Base-by-base conservation (phyloP, 805 yeast genomes). In the Hermanozyma aechmeae region DNA sequence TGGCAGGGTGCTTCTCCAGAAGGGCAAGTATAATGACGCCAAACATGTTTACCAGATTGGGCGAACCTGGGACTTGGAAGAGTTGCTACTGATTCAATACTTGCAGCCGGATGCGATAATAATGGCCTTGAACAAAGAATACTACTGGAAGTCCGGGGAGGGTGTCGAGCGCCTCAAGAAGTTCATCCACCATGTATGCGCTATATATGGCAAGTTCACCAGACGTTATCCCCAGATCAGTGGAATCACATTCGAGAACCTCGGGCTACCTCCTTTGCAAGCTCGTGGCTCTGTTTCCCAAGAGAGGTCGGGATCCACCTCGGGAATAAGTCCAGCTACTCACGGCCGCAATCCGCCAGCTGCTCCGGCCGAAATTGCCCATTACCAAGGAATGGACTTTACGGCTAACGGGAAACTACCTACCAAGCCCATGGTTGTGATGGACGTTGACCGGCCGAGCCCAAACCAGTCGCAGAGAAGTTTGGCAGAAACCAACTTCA, bases 41-140 rank as follows among this genome's bases (percentile, higher is more conserved):
- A 81, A 82, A 41, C 78, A 81, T 1, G 52, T 76, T 1, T 74
- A 81, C 43, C 96, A 87, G 54, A 83, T 87, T 29, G 97, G 97
- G 18, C 71, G 96, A 45, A 80, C 94, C 3, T 87, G 97, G 97
- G 76, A 74, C 37, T 58, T 89, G 43, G 81, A 72, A 35, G 93
- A 83, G 42, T 58, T 89, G 38, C 51, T 63, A 3, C 51, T 54
- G 24, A 51, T 87, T 2, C 74, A 76, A 18, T 63, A 71, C 31
- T 67, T 56, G 16, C 68, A 67, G 9, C 68, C 63, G 2, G 68
- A 71, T 28, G 85, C 87, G 2, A 62, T 82, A 32, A 36, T 67
- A 0, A 59, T 81, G 30, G 60, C 61, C 12, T 64, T 89, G 48
- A 80, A 80, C 23, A 87, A 86, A 47, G 73, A 68, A 26, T 89